Base-by-base conservation (phyloP, 2,329 filamentous ascomycete genomes). In the Fusarium sp. region DNA sequence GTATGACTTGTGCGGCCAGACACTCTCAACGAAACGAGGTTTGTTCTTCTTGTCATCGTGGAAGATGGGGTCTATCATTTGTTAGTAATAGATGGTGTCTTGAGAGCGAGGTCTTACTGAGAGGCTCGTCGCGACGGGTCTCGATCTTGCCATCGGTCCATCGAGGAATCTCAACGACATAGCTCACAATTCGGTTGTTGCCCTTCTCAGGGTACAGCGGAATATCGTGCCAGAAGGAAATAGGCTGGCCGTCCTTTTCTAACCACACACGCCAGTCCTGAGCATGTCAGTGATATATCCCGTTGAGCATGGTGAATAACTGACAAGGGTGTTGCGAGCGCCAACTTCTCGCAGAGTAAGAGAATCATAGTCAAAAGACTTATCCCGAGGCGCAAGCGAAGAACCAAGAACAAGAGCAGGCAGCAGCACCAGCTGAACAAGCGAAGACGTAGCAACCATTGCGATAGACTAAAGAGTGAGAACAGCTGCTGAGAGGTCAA, bases 1-100 rank as follows among this genome's bases (percentile, higher is more conserved):
- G 36, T 82, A 82, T 0, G 78, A 74, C 69, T 78, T 81, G 69
- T 81, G 79, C 36, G 80, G 80, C 78, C 79, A 82, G 11, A 82
- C 75, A 24, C 74, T 80, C 49, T 79, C 77, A 14, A 82, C 79
- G 21, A 79, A 82, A 23, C 80, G 74, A 15, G 76, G 77, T 30
- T 70, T 63, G 2, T 74, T 68, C 15, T 79, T 75, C 46, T 77
- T 76, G n/a, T 76, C 73, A n/a, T 82, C 80, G 28, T 82, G 80
- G 30, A 77, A 77, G 53, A 82, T 79, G 38, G 80, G 80, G 54
- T 81, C 78, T 78, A 4, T 0, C 4, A 4, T 2, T 21, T 6
- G 12, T 68, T 20, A 71, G 59, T 7, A 7, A 17, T n/a, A 4
- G 3, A 1, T 2, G 4, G 9, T 15, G 7, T 1, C 4, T 1